Evolutionary conservation across 2,329 filamentous ascomycete species (phyloP).

Genomic region (Phyllosticta citriasiana): DNA sequence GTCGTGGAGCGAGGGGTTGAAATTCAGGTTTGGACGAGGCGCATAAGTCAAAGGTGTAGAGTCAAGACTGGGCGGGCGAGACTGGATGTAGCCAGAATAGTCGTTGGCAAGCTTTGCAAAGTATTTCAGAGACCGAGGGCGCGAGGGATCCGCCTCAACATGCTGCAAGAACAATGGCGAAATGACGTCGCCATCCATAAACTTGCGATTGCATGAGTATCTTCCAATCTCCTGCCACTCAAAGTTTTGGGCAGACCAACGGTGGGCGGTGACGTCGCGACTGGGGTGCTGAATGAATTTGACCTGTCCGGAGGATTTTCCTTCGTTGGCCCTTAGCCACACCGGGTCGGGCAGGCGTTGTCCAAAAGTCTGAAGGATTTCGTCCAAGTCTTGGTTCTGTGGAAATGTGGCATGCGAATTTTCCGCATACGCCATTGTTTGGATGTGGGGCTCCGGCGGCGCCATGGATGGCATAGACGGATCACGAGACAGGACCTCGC

Average conservation of each 20-base stretch:
- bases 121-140: slow-evolving; percentile 27
- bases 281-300: slow-evolving; percentile 39
- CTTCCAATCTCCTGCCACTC: slow-evolving; percentile 38
- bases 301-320: slow-evolving; percentile 31
- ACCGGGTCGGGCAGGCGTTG: slow-evolving; percentile 32
- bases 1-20: neutral
- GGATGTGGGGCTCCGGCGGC: neutral
- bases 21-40: neutral
- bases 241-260: slow-evolving; percentile 32
- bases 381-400: slow-evolving; percentile 10
- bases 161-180: neutral
- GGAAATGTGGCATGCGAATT: neutral
- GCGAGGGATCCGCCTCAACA: slow-evolving; percentile 21
- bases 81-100: slow-evolving; percentile 4
- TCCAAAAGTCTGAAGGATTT: slow-evolving; percentile 31
- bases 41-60: neutral
- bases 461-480: neutral
- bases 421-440: neutral
- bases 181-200: slow-evolving; percentile 27
- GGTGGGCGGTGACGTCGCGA: slow-evolving; percentile 37
- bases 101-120: slow-evolving; percentile 31
- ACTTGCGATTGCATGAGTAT: slow-evolving; percentile 32
- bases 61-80: neutral
- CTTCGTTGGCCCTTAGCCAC: slow-evolving; percentile 24
- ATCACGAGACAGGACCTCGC: neutral